A percentile compares a stretch with the other conserved stretches of the same genome.
Conservation (phyloP, 768 basidiomycete species). For the Galerina marginata region DNA sequence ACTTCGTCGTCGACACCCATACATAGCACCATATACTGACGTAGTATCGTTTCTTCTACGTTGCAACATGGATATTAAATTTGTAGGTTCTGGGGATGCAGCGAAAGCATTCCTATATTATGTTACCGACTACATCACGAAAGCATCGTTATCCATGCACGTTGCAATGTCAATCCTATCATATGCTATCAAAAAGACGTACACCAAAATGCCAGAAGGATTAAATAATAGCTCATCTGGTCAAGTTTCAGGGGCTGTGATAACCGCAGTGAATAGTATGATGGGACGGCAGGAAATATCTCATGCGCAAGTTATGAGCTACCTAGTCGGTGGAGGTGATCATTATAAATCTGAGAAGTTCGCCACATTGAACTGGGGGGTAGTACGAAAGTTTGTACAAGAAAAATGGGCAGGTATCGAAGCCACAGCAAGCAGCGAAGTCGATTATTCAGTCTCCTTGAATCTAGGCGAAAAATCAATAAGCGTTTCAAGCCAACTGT, state of each 20-base stretch:
- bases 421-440: too few relatives aligned
- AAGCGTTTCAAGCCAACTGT: background rate
- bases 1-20: background rate
- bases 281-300: constrained; percentile 31
- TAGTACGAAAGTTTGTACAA: background rate
- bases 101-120: constrained; percentile 40
- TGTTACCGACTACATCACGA: constrained; percentile 45
- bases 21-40: background rate
- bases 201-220: background rate
- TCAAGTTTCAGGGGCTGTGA: constrained; percentile 9
- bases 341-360: constrained; percentile 17
- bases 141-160: constrained; percentile 23
- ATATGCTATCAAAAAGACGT: background rate
- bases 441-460: background rate
- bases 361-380: background rate
- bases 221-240: constrained; percentile 20
- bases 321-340: constrained; percentile 29
- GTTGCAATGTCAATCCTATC: background rate
- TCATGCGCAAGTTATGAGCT: constrained; percentile 35
- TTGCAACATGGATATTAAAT: constrained; percentile 29
- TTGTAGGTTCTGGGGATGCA: constrained; percentile 36
- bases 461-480: background rate
- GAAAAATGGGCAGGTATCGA: background rate
- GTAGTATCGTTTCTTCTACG: background rate
- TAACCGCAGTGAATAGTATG: constrained; percentile 16